These are phyloP conservation scores for Colletotrichum gloeosporioides DNA, from an alignment of 2,329 filamentous ascomycete genomes.

Conservation along the genomic window DNA sequence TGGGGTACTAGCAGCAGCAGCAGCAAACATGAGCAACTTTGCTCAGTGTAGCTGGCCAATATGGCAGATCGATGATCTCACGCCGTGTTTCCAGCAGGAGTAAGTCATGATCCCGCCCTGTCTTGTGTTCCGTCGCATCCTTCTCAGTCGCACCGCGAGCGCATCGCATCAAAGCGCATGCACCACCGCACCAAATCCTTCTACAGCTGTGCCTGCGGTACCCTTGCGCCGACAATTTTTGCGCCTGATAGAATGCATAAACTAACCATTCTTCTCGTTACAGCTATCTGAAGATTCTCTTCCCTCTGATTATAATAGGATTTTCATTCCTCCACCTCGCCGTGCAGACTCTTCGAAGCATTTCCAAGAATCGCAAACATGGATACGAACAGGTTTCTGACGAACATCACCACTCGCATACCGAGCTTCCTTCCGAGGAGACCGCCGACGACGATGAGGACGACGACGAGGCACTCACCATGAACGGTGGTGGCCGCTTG, in stretches of 20 bases:
- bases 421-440: constrained; percentile 55
- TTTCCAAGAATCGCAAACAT: constrained; percentile 52
- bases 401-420: constrained; percentile 50
- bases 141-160: neutral
- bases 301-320: constrained; percentile 75
- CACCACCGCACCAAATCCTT: neutral
- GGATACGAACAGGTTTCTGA: constrained; percentile 64
- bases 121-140: neutral
- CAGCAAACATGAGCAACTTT: constrained; percentile 47
- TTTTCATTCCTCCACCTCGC: constrained; percentile 73
- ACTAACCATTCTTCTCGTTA: constrained; percentile 19
- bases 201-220: neutral
- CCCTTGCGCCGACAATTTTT: neutral
- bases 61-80: constrained; percentile 70
- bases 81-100: constrained; percentile 70
- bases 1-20: constrained; percentile 21
- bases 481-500: constrained; percentile 59
- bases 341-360: constrained; percentile 60
- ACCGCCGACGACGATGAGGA: constrained; percentile 61
- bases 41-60: constrained; percentile 62
- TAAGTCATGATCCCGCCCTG: constrained; percentile 46
- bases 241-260: neutral
- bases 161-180: neutral
- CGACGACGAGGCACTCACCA: constrained; percentile 61
- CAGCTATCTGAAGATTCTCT: constrained; percentile 81